Evolutionary conservation across 306 rosid genomes (phyloP).

Genomic region (Fragaria ananassa): DNA sequence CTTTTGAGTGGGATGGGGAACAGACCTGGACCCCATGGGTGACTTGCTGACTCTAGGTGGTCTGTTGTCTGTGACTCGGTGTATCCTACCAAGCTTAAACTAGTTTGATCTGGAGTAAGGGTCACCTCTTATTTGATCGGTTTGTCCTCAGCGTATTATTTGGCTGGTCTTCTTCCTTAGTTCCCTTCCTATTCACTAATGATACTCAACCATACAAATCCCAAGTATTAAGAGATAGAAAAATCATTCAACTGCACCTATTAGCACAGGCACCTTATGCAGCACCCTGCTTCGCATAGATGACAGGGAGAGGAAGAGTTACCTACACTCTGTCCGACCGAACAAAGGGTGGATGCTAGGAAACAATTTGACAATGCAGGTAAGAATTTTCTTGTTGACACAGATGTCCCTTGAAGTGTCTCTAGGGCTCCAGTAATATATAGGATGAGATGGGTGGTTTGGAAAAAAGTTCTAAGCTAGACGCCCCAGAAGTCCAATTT

Average conservation of each 20-base stretch:
- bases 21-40: neutral
- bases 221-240: neutral
- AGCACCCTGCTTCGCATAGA: neutral
- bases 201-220: neutral
- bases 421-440: neutral
- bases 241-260: neutral
- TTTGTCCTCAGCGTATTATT: conserved; percentile 2
- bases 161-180: neutral
- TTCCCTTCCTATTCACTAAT: conserved; percentile 7
- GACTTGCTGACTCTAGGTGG: neutral
- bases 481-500: neutral
- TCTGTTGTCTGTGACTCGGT: neutral
- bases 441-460: neutral
- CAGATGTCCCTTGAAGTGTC: neutral
- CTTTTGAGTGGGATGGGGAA: neutral
- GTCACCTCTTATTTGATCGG: neutral
- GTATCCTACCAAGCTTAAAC: neutral
- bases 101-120: neutral
- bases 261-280: conserved; percentile 8
- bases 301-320: neutral
- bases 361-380: neutral
- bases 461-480: neutral
- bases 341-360: neutral
- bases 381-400: neutral
- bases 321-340: neutral